Evolutionary conservation across 495 filamentous ascomycete genomes (phyloP).

Genomic region (Neurospora sp.): DNA sequence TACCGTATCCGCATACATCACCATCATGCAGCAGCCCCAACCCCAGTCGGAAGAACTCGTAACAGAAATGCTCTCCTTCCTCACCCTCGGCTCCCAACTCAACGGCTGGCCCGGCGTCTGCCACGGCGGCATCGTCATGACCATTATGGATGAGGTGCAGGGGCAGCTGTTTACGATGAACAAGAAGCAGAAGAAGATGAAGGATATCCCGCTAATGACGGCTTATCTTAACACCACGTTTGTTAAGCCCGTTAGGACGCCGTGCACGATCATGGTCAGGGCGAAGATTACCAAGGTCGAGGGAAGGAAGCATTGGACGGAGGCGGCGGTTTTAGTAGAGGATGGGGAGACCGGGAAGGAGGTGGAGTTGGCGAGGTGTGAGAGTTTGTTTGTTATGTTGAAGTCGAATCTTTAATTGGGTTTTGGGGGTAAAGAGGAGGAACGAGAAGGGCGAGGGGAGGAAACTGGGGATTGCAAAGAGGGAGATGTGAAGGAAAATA

Average conservation of each 20-base stretch:
- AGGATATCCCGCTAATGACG: conserved; percentile 33
- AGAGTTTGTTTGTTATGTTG: conserved; percentile 35
- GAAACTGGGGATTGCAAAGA: neutral
- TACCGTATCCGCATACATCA: conserved; percentile 42
- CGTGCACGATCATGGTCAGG: conserved; percentile 41
- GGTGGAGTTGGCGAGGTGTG: conserved; percentile 31
- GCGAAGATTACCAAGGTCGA: conserved; percentile 28
- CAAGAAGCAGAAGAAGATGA: conserved; percentile 18
- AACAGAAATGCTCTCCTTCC: conserved; percentile 32
- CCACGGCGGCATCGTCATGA: conserved; percentile 53
- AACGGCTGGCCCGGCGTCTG: conserved; percentile 47
- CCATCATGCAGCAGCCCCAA: conserved; percentile 26
- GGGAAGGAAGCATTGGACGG: conserved; percentile 37
- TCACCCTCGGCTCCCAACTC: conserved; percentile 44
- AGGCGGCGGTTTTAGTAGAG: conserved; percentile 33
- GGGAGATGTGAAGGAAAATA: neutral
- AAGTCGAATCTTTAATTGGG: conserved; percentile 13
- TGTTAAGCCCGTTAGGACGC: conserved; percentile 42
- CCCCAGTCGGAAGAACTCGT: conserved; percentile 18
- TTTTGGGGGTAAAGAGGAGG: neutral
- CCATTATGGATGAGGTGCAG: conserved; percentile 45
- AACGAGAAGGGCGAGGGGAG: neutral
- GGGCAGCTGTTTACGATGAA: conserved; percentile 43
- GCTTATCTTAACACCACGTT: conserved; percentile 51
- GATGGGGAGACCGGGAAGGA: conserved; percentile 22